Base-by-base conservation (phyloP, 768 basidiomycete species). In the Tricholoma furcatifolium region DNA sequence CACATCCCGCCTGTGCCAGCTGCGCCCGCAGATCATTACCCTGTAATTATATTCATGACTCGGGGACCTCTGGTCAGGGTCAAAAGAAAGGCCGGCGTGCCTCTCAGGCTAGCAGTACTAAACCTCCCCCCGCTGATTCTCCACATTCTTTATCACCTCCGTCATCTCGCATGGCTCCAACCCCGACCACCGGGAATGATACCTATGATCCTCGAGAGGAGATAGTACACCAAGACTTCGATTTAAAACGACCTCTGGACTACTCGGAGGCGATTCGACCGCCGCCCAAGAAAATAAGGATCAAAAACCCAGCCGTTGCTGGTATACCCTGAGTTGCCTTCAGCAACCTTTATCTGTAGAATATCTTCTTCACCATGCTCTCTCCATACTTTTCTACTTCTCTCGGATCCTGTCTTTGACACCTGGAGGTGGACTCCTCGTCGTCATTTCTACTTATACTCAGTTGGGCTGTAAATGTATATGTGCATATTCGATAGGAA, bases 41-140 rank as follows among this genome's bases (percentile, higher is more conserved):
- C 40, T 93, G 91, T 74, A 88, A 84, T 67, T 93, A 92, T 70
- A 85, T 86, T 38, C 87, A 91, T 62, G 88, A 90, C 58, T 72
- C 69, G 32, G 63, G 59, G 47, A 52, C 61, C 17, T 60, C 66
- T 55, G 73, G 72, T 10, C 58, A 67, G 50, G 65, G 66, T 3
- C 70, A 70, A 51, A 77, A 77, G 70, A 79, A 82, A 66, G 71
- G 72, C 51, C 74, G 84, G 53, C 77, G 81, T 24, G 73, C 80
- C 24, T 84, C 83, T n/a, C n/a, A n/a, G n/a, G n/a, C n/a, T 38
- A 76, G 77, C 27, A 80, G 81, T 27, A 27, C 27, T 24, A 82
- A 79, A 61, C 64, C 67, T 24, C 66, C 67, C 17, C 65, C 68
- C 18, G 65, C 65, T 17, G 71, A 72, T 43, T 77, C 77, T 14